A percentile compares a stretch with the other conserved stretches of the same genome.
Evolutionary conservation across 805 yeast species (phyloP).

Genomic region (Yamadazyma laniorum): DNA sequence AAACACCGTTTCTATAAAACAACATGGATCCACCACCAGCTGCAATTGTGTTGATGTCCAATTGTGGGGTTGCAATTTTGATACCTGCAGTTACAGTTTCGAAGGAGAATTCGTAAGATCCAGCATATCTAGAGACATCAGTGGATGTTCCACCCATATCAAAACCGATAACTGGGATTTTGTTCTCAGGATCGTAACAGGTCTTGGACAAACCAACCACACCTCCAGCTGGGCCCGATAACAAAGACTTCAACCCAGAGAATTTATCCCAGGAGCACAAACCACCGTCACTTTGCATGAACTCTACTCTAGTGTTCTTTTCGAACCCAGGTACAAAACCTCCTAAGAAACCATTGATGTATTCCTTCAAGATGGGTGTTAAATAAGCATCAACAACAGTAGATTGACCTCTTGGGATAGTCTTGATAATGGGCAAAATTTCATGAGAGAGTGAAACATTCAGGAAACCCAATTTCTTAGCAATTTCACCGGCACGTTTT

Average conservation of each 20-base stretch:
- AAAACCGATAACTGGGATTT: slow-evolving; percentile 71
- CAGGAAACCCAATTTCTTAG: slow-evolving; percentile 61
- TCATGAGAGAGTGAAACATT: slow-evolving; percentile 69
- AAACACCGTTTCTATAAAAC: slow-evolving; percentile 31
- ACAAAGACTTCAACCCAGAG: slow-evolving; percentile 19
- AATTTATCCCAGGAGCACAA: slow-evolving; percentile 19
- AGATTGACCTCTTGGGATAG: slow-evolving; percentile 73
- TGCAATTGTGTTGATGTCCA: slow-evolving; percentile 48
- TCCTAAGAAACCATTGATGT: slow-evolving; percentile 56
- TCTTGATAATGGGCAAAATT: slow-evolving; percentile 75
- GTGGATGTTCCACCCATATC: slow-evolving; percentile 94
- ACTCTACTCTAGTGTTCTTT: slow-evolving; percentile 22
- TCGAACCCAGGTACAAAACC: slow-evolving; percentile 56
- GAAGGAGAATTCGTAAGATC: slow-evolving; percentile 72
- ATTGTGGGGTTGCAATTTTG: slow-evolving; percentile 79
- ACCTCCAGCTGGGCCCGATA: slow-evolving; percentile 26
- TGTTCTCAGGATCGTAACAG: slow-evolving; percentile 34
- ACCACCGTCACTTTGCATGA: slow-evolving; percentile 25
- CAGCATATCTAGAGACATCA: slow-evolving; percentile 73
- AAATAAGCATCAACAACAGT: slow-evolving; percentile 80
- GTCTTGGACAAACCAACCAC: slow-evolving; percentile 22
- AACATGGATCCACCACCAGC: slow-evolving; percentile 42
- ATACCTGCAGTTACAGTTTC: slow-evolving; percentile 84
- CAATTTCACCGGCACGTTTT: slow-evolving; percentile 39
- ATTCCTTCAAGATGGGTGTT: slow-evolving; percentile 72